Percentiles rank a stretch among this genome's conserved stretches.
These are phyloP conservation scores for Chrysanthemum lavandulifolium DNA, from an alignment of 129 eudicot genomes.

Conservation along the genomic window DNA sequence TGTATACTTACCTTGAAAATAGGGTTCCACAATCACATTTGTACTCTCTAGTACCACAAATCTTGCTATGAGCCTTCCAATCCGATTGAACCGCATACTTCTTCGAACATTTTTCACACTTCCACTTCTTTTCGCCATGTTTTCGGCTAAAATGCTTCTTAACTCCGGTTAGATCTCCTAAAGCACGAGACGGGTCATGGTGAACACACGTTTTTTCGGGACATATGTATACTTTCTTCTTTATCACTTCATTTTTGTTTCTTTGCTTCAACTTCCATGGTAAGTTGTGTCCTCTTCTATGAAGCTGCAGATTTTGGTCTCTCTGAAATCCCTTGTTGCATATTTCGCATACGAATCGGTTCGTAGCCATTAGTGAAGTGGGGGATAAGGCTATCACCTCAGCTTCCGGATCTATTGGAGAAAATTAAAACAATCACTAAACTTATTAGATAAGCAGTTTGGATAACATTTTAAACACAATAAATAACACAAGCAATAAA, in stretches of 20 bases:
- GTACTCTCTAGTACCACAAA: conserved; percentile 84
- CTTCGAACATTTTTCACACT: conserved; percentile 75
- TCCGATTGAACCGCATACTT: conserved; percentile 84
- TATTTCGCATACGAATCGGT: conserved; percentile 86
- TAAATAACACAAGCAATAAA: no score
- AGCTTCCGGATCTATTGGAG: conserved; percentile 69
- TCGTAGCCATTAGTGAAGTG: conserved; percentile 63
- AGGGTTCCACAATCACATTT: conserved; percentile 88
- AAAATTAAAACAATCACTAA: not conserved
- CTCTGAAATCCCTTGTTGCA: conserved; percentile 87
- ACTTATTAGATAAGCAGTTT: not conserved
- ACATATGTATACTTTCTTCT: conserved; percentile 77
- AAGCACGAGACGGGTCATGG: conserved; percentile 76
- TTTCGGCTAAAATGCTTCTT: conserved; percentile 85
- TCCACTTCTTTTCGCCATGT: conserved; percentile 88
- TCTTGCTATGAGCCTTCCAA: conserved; percentile 91
- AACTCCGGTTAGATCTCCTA: conserved; percentile 89
- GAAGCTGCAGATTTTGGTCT: conserved; percentile 90
- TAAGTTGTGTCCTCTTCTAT: conserved; percentile 83
- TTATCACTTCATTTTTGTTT: conserved; percentile 49
- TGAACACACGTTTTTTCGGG: conserved; percentile 71
- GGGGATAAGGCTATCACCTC: conserved; percentile 87
- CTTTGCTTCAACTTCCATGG: conserved; percentile 90
- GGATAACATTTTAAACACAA: no score
- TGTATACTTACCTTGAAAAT: conserved; percentile 60